Evolutionary conservation across 208 protist genomes (phyloP), one percentile per base, ranked within the genome.

Genomic region (Trypanosoma lewisi): DNA sequence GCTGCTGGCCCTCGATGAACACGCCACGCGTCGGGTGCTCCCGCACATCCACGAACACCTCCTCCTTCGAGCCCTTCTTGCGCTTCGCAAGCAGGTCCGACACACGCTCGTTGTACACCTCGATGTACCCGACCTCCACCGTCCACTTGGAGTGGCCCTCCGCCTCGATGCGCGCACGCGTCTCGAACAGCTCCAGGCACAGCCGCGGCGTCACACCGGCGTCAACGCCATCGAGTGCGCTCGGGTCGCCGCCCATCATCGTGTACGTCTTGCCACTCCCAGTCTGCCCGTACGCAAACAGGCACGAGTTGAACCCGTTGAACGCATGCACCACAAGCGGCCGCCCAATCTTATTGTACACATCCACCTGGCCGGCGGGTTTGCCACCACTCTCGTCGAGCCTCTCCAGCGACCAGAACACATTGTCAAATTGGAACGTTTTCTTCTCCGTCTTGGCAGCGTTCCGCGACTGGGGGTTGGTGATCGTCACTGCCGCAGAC

Each of bases 51-150:
- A 73, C 47, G 27, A 59, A 56, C 59, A 60, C 57, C 17, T 73
- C 67, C 64, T 70, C 64, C 51, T 52, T 57, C 31, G 64, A 49
- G 27, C 58, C 64, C 64, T 63, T 70, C 59, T 64, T 64, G 3
- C 50, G 47, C 39, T 42, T 34, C 31, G 65, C 60, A 8, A 97
- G 67, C 28, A 97, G 72, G 62, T 94, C 87, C 11, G 70, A 75
- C 28, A 95, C 88, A 52, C 83, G 78, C 62, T 96, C 90, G 58
- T 86, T 91, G 78, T 96, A 97, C 45, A 96, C 89, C 73, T 96
- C 89, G 17, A 92, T 54, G 49, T 93, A 94, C 50, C 75, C 84
- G 25, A 83, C 61, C 71, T 88, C 76, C 7, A 93, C 87, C n/a
- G 50, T 80, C 59, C 70, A 81, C 34, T 74, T 77, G 11, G 51